Conservation (phyloP, 2,329 filamentous ascomycete genomes). For the Xylariaceae sp. region DNA sequence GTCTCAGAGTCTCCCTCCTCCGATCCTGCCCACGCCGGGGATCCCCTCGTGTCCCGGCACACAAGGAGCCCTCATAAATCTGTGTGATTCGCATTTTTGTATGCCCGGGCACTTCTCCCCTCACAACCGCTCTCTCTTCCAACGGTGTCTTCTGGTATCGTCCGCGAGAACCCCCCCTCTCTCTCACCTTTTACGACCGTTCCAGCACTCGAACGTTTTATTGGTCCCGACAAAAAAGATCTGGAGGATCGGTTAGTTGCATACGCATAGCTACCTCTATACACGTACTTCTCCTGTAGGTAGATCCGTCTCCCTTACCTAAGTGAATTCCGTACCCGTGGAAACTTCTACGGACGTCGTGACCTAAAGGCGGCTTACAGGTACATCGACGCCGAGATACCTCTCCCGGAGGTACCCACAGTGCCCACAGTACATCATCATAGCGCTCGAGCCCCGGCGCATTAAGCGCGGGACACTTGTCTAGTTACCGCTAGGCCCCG, state of each 20-base stretch:
- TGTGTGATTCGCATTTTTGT: slow-evolving; percentile 17
- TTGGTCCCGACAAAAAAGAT: slow-evolving; percentile 2
- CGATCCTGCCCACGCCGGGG: slow-evolving; percentile 18
- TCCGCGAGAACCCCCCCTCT: slow-evolving; percentile 10
- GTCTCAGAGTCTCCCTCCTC: slow-evolving; percentile 14
- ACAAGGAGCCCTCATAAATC: slow-evolving; percentile 22
- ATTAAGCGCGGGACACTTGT: not conserved
- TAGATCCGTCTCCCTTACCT: slow-evolving; percentile 1
- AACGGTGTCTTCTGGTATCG: slow-evolving; percentile 20
- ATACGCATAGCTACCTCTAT: slow-evolving; percentile 9
- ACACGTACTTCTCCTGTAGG: not conserved
- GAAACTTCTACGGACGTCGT: not conserved
- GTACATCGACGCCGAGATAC: not conserved
- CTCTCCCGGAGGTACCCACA: not conserved
- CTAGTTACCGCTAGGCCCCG: not conserved
- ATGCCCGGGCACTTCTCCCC: slow-evolving; percentile 12
- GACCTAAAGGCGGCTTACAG: not conserved
- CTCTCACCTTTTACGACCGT: not conserved
- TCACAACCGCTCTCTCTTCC: slow-evolving; percentile 16
- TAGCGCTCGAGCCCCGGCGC: not conserved
- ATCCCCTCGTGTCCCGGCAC: slow-evolving; percentile 21
- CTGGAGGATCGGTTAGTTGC: slow-evolving; percentile 16
- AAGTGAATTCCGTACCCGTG: not conserved
- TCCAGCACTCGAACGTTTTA: not conserved
- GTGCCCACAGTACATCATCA: not conserved